These are phyloP conservation scores for Sclerotinia trifoliorum DNA, from an alignment of 2,329 filamentous ascomycete species.

Conservation along the genomic window DNA sequence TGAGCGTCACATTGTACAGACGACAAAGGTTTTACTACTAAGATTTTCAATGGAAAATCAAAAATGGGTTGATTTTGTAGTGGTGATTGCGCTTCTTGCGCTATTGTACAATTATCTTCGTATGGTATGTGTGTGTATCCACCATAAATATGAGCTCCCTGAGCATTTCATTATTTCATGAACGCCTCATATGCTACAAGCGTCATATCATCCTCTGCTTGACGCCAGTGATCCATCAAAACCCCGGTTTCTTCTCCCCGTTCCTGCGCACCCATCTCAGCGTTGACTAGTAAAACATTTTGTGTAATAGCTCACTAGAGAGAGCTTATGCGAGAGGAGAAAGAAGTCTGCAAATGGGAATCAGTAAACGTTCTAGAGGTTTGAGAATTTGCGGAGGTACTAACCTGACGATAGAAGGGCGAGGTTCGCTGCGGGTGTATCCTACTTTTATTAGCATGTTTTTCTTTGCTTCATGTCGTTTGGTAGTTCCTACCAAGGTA, in stretches of 20 bases:
- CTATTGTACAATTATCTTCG: constrained; percentile 37
- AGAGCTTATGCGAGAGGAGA: constrained; percentile 59
- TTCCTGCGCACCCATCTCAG: not conserved
- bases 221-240: not conserved
- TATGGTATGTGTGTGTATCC: constrained; percentile 27
- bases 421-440: constrained; percentile 91
- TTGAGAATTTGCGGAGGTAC: constrained; percentile 26
- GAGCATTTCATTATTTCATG: constrained; percentile 25
- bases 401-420: constrained; percentile 75
- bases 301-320: constrained; percentile 12
- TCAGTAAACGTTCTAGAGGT: constrained; percentile 23
- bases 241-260: not conserved
- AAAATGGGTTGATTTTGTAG: constrained; percentile 26
- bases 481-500: constrained; percentile 72
- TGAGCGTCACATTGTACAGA: constrained; percentile 7
- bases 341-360: constrained; percentile 50
- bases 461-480: constrained; percentile 10
- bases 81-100: constrained; percentile 34
- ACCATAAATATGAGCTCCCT: constrained; percentile 21
- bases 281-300: constrained; percentile 6
- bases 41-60: constrained; percentile 15
- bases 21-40: not conserved
- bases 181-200: constrained; percentile 38
- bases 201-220: constrained; percentile 9
- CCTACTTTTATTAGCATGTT: constrained; percentile 51